Evolutionary conservation across 345 rosid species (phyloP), one percentile per base, ranked within the genome.

Genomic region (Arabis hirsuta): DNA sequence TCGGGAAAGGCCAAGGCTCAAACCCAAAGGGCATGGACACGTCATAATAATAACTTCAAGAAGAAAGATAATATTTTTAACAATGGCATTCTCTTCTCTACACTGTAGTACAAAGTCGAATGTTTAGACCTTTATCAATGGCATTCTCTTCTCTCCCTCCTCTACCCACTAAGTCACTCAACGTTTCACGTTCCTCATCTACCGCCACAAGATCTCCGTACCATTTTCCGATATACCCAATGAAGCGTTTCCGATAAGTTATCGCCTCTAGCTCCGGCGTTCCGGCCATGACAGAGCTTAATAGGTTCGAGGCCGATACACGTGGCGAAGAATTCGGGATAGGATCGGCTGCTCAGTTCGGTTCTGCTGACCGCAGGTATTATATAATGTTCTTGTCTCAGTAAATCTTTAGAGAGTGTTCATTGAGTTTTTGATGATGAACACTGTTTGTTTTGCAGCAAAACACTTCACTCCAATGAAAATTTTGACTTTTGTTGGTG

Each of bases 301-400:
- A 94, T 69, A 88, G 82, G 81, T 91, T 32, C 10, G 98, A 94
- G 78, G 98, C 98, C 0, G 97, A 86, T 26, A 84, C 65, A 26
- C 87, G 94, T 4, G 97, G 98, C 4, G 97, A 93, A 67, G 97
- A 93, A 67, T 90, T 93, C 29, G 98, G 97, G 24, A 90, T 88
- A 2, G 97, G 97, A 7, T 93, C 96, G 2, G 98, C 97, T 8
- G 97, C 96, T 5, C 97, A 93, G 77, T 93, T 81, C 10, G 97
- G 98, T 70, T 84, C 87, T 54, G 97, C 98, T 38, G 94, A 88
- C 81, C 88, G 89, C 73, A 90, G 80, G 96, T 87, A 58, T 42
- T 42, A 20, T 7, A 22, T 42, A 2, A 4, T 11, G 54, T 78
- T 78, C 61, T 53, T 72, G 42, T 46, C 55, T 55, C 2, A 14